Evolutionary conservation across 208 protist species (phyloP).

Genomic region (Wallacemonas sp.): DNA sequence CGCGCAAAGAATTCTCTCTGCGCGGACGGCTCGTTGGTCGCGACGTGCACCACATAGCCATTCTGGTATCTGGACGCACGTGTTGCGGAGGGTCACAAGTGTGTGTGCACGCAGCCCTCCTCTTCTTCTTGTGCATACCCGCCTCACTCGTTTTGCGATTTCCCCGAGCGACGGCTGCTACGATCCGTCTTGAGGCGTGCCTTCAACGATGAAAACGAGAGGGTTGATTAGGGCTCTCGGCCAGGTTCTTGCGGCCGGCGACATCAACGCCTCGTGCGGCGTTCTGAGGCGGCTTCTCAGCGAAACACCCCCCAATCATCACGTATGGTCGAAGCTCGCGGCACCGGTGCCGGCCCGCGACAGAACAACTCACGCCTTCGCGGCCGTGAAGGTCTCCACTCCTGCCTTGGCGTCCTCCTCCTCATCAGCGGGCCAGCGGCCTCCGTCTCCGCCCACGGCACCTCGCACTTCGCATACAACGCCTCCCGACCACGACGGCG

Average conservation of each 20-base stretch:
- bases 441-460: too few species aligned
- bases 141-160: slow-evolving; percentile 1
- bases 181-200: too few species aligned
- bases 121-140: not conserved
- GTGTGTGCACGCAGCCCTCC: too few species aligned
- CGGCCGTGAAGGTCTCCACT: not conserved
- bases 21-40: too few species aligned
- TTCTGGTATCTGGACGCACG: too few species aligned
- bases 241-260: slow-evolving; percentile 45
- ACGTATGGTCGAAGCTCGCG: slow-evolving; percentile 11
- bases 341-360: not conserved
- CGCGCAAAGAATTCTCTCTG: too few species aligned
- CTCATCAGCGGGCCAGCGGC: slow-evolving; percentile 11
- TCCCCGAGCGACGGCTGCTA: too few species aligned
- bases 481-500: too few species aligned
- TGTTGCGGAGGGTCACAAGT: too few species aligned
- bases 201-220: slow-evolving; percentile 29
- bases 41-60: too few species aligned
- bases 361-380: not conserved
- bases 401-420: not conserved
- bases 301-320: slow-evolving; percentile 34
- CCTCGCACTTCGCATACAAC: too few species aligned
- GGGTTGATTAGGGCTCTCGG: slow-evolving; percentile 50
- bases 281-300: slow-evolving; percentile 71
- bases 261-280: slow-evolving; percentile 86